phyloP scores from a whole-genome alignment of 2,329 filamentous ascomycete species.

The Stagonosporopsis chrysanthemi region DNA sequence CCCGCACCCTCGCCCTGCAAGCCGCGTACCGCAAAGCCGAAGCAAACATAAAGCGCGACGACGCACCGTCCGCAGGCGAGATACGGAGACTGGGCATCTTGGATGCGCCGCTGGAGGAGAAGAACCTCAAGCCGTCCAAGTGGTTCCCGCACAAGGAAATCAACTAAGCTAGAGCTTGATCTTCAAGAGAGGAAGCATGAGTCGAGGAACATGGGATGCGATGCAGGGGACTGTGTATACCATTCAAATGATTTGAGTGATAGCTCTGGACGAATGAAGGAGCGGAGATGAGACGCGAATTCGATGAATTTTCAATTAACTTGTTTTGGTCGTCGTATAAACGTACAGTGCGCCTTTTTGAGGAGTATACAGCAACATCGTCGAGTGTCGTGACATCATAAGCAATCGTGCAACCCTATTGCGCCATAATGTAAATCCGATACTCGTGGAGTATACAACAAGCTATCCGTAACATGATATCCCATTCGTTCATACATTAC shows the following conservation, averaged over 20 bases:
- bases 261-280: neutral
- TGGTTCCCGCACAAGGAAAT: conserved; percentile 54
- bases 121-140: conserved; percentile 56
- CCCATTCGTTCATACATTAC: neutral
- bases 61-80: conserved; percentile 81
- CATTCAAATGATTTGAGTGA: conserved; percentile 3
- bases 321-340: neutral
- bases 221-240: conserved; percentile 7
- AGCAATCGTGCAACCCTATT: conserved; percentile 9
- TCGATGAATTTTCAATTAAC: conserved; percentile 9
- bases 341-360: neutral
- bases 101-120: conserved; percentile 78
- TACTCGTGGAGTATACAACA: conserved; percentile 9
- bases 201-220: neutral
- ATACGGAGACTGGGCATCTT: conserved; percentile 87
- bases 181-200: neutral
- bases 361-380: conserved; percentile 5
- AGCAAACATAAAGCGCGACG: conserved; percentile 77
- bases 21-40: conserved; percentile 81
- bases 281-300: conserved; percentile 5
- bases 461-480: neutral
- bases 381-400: conserved; percentile 18
- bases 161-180: conserved; percentile 31
- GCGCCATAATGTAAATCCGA: conserved; percentile 10
- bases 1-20: conserved; percentile 80